Evolutionary conservation across 257 asterid genomes (phyloP).

Genomic region (Nicotiana otophora): DNA sequence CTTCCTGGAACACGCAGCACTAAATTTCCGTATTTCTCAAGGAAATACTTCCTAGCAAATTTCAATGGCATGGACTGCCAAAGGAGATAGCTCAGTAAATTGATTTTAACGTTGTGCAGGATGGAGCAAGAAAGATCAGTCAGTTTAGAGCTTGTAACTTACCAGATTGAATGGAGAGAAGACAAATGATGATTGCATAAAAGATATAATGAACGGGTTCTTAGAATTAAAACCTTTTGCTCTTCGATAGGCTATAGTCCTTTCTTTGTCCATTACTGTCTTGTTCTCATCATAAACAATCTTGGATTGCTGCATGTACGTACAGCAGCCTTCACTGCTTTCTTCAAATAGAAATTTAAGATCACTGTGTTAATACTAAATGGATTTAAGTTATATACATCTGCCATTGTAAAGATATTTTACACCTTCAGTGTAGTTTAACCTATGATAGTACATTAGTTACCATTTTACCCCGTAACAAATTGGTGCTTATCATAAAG

Average conservation of each 20-base stretch:
- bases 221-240: background rate
- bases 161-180: background rate
- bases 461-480: background rate
- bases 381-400: background rate
- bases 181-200: background rate
- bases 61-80: constrained; percentile 3
- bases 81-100: background rate
- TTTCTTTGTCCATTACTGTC: background rate
- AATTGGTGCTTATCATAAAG: background rate
- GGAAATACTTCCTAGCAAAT: background rate
- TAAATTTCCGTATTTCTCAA: background rate
- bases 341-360: background rate
- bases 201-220: background rate
- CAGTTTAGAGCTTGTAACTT: background rate
- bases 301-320: background rate
- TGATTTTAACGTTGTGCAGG: background rate
- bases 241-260: background rate
- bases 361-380: background rate
- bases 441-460: background rate
- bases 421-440: background rate
- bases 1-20: background rate
- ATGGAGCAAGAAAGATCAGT: background rate
- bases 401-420: background rate
- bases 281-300: background rate
- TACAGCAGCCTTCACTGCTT: background rate